Evolutionary conservation across 768 basidiomycete genomes (phyloP), one percentile per base, ranked within the genome.

Genomic region (Amyloporia xantha): DNA sequence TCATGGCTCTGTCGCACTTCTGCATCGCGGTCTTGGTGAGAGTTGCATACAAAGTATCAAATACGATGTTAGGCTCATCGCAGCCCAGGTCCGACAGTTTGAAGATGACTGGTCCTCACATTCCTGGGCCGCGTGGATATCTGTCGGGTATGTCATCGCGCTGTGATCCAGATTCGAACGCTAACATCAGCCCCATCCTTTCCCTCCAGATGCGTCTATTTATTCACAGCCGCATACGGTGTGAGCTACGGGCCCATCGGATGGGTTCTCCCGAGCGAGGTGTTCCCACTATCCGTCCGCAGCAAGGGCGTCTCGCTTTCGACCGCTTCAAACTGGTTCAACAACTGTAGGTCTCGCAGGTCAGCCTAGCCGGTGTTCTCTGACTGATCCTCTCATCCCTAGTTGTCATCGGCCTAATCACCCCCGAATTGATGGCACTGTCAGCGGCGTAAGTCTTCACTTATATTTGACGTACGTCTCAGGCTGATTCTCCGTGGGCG

Each of bases 251-350:
- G 89, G 1, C 87, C 90, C 0, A 75, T 91, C 52, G 82, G 81
- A 2, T 92, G 90, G 90, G 80, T 91, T 1, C 75, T 92, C 6
- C 86, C 90, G 0, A 82, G 79, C 53, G 90, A 93, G 65, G 81
- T 93, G 2, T 91, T 91, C 59, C 80, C 91, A 1, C 68, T 87
- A 0, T 84, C 86, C 2, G 74, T 87, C 67, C 73, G 90, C 53
- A 84, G 86, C 55, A 83, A 82, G 60, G 91, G 91, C 41, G 90
- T 92, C 4, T 79, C 89, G 20, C 58, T 94, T 19, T 82, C 87
- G 17, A 91, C 90, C 1, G 84, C 87, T 2, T 86, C 84, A n/a
- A 88, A 87, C 55, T 91, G 89, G 89, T 57, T 78, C 21, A 91
- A 91, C 59, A 91, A 91, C 50, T 91, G 67, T 68, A 45, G 35